Base-by-base conservation (phyloP, 1,284 basidiomycete genomes). In the Gastroboletus turbinatus region DNA sequence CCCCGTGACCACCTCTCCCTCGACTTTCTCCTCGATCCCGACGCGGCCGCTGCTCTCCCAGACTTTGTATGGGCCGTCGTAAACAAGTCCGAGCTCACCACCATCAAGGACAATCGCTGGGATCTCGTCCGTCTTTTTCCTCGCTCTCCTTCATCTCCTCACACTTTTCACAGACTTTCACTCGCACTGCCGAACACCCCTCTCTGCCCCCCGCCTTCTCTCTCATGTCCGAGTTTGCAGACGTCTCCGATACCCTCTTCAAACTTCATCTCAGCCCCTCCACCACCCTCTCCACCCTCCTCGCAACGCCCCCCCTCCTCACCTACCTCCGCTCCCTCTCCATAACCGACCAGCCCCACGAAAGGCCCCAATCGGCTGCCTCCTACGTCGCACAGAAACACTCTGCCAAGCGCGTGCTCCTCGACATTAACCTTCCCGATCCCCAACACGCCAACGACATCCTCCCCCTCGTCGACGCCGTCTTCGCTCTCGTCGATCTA, bases 51-150 rank as follows among this genome's bases (percentile, higher is more conserved):
- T 2, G 78, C 75, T 61, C 74, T 67, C 35, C 78, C 80, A 21
- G 83, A 85, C 54, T 94, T 92, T 67, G 90, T 95, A 1, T 96
- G 89, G 87, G 92, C 83, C 11, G 71, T 95, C 46, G 86, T 94
- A 30, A 80, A 83, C 43, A 96, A 96, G 78, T 82, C 87, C 57
- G 85, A 90, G 62, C 79, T 96, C 62, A 74, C 80, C 57, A 76
- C 76, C 30, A 80, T 92, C 65, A 87, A 85, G 71, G 78, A 85
- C 59, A 75, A 80, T 52, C 82, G 94, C 55, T 96, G 92, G 89
- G 94, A 96, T 73, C 71, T 96, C 69, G 93, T 96, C 57, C 67
- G 87, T 80, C 35, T 21, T 23, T 32, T 79, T 30, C 16, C 48
- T 50, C 21, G 25, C 32, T 8, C 42, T 35, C 21, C 4, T 17